These are phyloP conservation scores for Ogataea allantospora DNA, from an alignment of 805 yeast species.

Conservation along the genomic window DNA sequence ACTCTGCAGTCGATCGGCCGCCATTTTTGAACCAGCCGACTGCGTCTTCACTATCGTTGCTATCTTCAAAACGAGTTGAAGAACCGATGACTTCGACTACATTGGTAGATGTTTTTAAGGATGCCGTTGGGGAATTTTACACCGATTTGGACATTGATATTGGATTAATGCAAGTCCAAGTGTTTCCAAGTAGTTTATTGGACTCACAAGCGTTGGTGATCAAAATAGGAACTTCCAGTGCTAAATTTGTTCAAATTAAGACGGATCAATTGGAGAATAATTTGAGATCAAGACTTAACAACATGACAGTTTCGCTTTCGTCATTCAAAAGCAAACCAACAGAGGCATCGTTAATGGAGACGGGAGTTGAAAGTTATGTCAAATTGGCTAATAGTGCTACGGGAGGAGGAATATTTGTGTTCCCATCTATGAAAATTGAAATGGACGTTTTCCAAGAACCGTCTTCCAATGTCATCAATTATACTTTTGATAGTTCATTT, in stretches of 20 bases:
- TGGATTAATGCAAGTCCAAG: constrained; percentile 55
- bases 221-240: constrained; percentile 53
- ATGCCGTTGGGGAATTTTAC: constrained; percentile 45
- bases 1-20: constrained; percentile 30
- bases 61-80: neutral
- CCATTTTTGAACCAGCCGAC: neutral
- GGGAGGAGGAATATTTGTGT: constrained; percentile 78
- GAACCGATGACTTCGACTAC: neutral
- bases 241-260: constrained; percentile 49
- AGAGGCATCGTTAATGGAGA: constrained; percentile 41
- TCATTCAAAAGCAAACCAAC: constrained; percentile 49
- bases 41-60: neutral
- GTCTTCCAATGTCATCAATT: constrained; percentile 56
- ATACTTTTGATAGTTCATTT: constrained; percentile 66
- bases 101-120: constrained; percentile 18
- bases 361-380: constrained; percentile 55
- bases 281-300: constrained; percentile 58
- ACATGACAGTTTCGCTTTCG: constrained; percentile 68
- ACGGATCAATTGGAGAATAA: constrained; percentile 50
- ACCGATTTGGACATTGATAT: constrained; percentile 66
- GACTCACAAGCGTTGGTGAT: constrained; percentile 75
- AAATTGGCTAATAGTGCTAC: constrained; percentile 52
- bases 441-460: constrained; percentile 74
- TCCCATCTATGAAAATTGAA: constrained; percentile 70
- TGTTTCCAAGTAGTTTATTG: constrained; percentile 79